These are phyloP conservation scores for Aspergillus viridinutans DNA, from an alignment of 2,329 filamentous ascomycete genomes.

Conservation along the genomic window DNA sequence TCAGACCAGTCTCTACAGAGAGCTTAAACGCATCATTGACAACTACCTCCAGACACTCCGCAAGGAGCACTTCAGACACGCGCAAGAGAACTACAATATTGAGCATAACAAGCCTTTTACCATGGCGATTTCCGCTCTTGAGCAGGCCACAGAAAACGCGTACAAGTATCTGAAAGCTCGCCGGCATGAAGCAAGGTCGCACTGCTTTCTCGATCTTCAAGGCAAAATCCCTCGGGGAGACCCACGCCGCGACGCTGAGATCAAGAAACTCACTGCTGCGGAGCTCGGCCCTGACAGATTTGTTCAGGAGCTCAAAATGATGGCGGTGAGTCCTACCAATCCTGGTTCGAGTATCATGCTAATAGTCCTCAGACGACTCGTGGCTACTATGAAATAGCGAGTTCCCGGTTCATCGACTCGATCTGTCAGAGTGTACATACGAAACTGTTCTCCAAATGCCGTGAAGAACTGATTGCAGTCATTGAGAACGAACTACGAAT, in stretches of 20 bases:
- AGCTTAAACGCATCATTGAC: slow-evolving; percentile 40
- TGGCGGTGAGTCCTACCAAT: slow-evolving; percentile 33
- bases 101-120: slow-evolving; percentile 57
- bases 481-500: slow-evolving; percentile 31
- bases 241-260: slow-evolving; percentile 13
- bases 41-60: slow-evolving; percentile 45
- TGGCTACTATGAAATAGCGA: slow-evolving; percentile 39
- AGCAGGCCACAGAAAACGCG: slow-evolving; percentile 15
- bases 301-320: slow-evolving; percentile 36
- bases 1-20: slow-evolving; percentile 32
- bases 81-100: slow-evolving; percentile 48
- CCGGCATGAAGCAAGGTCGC: slow-evolving; percentile 18
- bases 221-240: slow-evolving; percentile 18
- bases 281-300: slow-evolving; percentile 34
- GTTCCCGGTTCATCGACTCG: slow-evolving; percentile 35
- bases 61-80: slow-evolving; percentile 39
- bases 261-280: slow-evolving; percentile 20
- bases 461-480: slow-evolving; percentile 24
- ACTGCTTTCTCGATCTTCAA: slow-evolving; percentile 9
- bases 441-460: slow-evolving; percentile 35
- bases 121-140: slow-evolving; percentile 32
- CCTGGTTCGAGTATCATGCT: slow-evolving; percentile 7
- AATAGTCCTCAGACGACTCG: slow-evolving; percentile 24
- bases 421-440: slow-evolving; percentile 35
- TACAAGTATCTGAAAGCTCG: slow-evolving; percentile 8